Base-by-base conservation (phyloP, 116 monocot species). In the Iris pallida region DNA sequence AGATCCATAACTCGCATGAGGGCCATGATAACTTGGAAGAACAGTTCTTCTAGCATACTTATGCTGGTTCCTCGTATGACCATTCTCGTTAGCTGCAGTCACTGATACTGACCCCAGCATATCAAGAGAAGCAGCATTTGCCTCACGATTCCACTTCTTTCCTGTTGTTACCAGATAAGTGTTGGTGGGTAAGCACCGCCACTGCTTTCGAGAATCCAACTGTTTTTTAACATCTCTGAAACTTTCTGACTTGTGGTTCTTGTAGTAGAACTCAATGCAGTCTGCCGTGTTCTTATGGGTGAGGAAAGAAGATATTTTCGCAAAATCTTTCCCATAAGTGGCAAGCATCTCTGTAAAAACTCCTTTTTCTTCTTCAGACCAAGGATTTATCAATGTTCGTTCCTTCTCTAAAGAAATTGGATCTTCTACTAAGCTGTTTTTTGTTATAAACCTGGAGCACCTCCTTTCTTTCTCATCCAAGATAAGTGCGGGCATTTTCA, bases 241-340 rank as follows among this genome's bases (percentile, higher is more conserved):
- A 71, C 77, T 80, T 63, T 92, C 87, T 1, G 86, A 90, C 60
- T 88, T 92, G 60, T 83, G 93, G 68, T 88, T 85, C 75, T 86
- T 98, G 76, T 93, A 98, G 64, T 98, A 98, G 53, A 98, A 98
- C 63, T 98, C 93, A 14, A 98, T 66, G 68, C 97, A 98, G 52
- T 98, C 97, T 55, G 97, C 93, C 17, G 85, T 90, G 13, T 85
- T 90, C 56, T 98, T 98, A 76, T 98, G 93, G n/a, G 45, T 43
- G 43, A 98, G 75, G 45, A 80, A 85, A 59, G 85, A 85, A 62
- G 93, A 83, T 60, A 98, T 83, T 65, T 80, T 98, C 7, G 60
- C 61, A 43, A 98, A 98, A 64, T 98, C 87, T 61, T 98, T 98
- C n/a, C 93, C 93, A 53, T 58, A 80, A 18, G 64, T 75, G 30